These are phyloP conservation scores for Trichoderma sp. DNA, from an alignment of 2,329 filamentous ascomycete genomes.

Conservation along the genomic window DNA sequence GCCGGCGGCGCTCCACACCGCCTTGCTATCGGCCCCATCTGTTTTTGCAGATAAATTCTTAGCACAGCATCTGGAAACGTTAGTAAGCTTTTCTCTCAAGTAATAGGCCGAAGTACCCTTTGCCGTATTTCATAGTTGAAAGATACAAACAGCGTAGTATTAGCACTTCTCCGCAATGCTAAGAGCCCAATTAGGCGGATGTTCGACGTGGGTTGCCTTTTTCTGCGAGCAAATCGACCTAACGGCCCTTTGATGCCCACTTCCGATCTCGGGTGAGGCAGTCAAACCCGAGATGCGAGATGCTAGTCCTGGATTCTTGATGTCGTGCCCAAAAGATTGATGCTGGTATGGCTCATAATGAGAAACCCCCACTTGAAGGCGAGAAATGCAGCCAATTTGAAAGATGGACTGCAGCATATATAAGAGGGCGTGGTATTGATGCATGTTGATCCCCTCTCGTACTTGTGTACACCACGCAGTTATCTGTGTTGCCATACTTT, in stretches of 20 bases:
- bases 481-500: not conserved
- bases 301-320: not conserved
- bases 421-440: not conserved
- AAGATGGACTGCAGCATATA: not conserved
- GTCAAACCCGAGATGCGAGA: not conserved
- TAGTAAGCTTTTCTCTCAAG: not conserved
- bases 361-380: not conserved
- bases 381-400: not conserved
- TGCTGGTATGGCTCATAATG: not conserved
- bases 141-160: not conserved
- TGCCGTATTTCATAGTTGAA: not conserved
- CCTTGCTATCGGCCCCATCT: slow-evolving; percentile 26
- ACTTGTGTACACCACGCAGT: not conserved
- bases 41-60: not conserved
- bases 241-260: not conserved
- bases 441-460: not conserved
- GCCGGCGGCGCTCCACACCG: slow-evolving; percentile 36
- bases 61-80: not conserved
- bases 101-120: not conserved
- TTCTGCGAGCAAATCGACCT: not conserved
- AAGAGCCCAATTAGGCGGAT: not conserved
- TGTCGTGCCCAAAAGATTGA: not conserved
- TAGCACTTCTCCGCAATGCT: not conserved
- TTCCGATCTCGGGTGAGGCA: not conserved
- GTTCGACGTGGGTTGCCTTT: slow-evolving; percentile 9